These are phyloP conservation scores for Penicillium robsamsonii DNA, from an alignment of 495 filamentous ascomycete species.

Conservation along the genomic window DNA sequence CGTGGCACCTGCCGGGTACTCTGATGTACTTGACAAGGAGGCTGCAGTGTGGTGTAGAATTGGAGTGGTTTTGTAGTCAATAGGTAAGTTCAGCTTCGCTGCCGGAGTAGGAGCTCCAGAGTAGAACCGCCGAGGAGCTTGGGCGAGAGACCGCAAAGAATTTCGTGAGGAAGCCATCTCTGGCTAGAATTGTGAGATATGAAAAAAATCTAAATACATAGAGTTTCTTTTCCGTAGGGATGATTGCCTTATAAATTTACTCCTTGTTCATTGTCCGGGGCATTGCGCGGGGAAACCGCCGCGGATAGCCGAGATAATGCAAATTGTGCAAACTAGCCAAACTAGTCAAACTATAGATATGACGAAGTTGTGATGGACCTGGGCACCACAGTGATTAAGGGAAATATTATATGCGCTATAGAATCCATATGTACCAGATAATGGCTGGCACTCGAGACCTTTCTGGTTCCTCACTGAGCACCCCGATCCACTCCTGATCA, in stretches of 20 bases:
- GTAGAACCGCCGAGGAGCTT: constrained; percentile 22
- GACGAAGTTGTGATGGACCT: constrained; percentile 1
- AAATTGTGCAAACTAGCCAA: constrained; percentile 18
- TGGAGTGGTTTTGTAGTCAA: constrained; percentile 81
- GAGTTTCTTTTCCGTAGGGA: neutral
- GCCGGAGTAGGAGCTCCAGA: constrained; percentile 37
- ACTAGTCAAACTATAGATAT: constrained; percentile 2
- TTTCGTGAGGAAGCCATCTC: constrained; percentile 18
- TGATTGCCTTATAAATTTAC: constrained; percentile 15
- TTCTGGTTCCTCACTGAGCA: no score
- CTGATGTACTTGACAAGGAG: constrained; percentile 60
- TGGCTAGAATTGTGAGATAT: neutral
- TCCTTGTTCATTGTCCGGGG: constrained; percentile 12
- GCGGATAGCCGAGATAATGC: constrained; percentile 24
- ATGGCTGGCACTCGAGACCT: no score
- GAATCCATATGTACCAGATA: no score
- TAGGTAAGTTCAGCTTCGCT: constrained; percentile 75
- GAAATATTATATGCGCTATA: neutral
- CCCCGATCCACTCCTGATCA: no score
- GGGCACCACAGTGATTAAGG: neutral
- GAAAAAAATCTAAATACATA: constrained; percentile 7
- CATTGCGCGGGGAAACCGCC: constrained; percentile 25
- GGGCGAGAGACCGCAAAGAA: constrained; percentile 16
- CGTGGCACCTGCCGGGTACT: constrained; percentile 62
- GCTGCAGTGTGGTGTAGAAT: constrained; percentile 76